Evolutionary conservation across 208 protist species (phyloP), one percentile per base, ranked within the genome.

Genomic region (Trypanosoma scelopori): DNA sequence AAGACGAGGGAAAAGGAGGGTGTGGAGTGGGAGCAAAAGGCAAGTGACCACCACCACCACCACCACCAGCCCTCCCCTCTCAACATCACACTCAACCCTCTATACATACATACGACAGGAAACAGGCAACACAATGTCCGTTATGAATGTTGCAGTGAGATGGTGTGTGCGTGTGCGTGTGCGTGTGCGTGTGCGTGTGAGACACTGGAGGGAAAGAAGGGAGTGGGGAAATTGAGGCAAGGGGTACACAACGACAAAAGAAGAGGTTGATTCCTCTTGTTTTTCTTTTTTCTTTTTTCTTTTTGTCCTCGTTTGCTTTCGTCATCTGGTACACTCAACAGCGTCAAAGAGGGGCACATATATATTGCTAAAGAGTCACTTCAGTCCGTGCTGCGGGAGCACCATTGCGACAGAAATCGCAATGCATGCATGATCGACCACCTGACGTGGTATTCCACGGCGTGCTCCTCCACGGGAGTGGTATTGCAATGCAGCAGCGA

Each of bases 351-450:
- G 32, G 32, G 32, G 9, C 32, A 37, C 32, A 37, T 1, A 13
- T 7, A n/a, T n/a, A n/a, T n/a, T n/a, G n/a, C n/a, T n/a, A n/a
- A 28, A 12, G 1, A n/a, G 3, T 13, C 18, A 16, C 46, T 7
- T 60, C 25, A 69, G 41, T 60, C 50, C 5, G 27, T 30, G 16
- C 45, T 32, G 28, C 52, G 35, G 11, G 52, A 69, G 23, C 63
- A 69, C 63, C 63, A 69, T n/a, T 42, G 50, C 42, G 42, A 52
- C 18, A 69, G 28, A 11, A 18, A 51, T 25, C 52, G 20, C n/a
- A 69, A 30, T 45, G 32, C 27, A 47, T 18, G 15, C 13, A 69
- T 3, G 7, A 60, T 32, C 39, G 52, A 46, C 23, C 52, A 69
- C 16, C 7, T 18, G 28, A 20, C 15, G 16, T 37, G 11, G 37